phyloP scores from a whole-genome alignment of 176 grass and related monocot genomes.

The Cenchrus fungigraminus region DNA sequence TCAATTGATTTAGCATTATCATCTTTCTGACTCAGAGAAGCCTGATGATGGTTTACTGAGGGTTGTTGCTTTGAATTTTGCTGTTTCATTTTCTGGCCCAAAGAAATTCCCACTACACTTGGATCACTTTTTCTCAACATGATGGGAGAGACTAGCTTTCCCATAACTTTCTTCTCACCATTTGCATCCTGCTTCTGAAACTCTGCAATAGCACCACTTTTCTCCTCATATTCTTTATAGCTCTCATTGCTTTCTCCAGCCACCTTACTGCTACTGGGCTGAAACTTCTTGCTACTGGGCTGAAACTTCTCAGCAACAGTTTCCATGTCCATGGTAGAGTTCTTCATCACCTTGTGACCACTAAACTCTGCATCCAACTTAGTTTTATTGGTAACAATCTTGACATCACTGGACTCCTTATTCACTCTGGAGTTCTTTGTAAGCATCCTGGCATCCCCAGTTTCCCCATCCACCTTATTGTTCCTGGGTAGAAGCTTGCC shows the following conservation, averaged over 20 bases:
- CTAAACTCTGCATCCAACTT: slow-evolving; percentile 18
- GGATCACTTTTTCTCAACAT: slow-evolving; percentile 54
- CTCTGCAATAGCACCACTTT: slow-evolving; percentile 4
- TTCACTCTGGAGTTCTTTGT: slow-evolving; percentile 10
- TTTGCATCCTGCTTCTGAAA: slow-evolving; percentile 22
- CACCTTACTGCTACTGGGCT: slow-evolving; percentile 20
- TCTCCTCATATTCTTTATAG: slow-evolving; percentile 30
- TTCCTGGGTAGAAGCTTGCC: slow-evolving; percentile 32
- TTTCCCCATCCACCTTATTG: slow-evolving; percentile 28
- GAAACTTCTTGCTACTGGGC: slow-evolving; percentile 31
- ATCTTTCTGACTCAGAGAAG: slow-evolving; percentile 31
- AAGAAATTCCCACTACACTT: slow-evolving; percentile 57
- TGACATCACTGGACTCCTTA: slow-evolving; percentile 29
- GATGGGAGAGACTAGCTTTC: slow-evolving; percentile 51
- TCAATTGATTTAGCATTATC: slow-evolving; percentile 28
- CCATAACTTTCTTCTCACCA: slow-evolving; percentile 46
- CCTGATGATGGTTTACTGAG: slow-evolving; percentile 17
- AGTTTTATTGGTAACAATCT: slow-evolving; percentile 18
- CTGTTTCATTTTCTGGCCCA: slow-evolving; percentile 44
- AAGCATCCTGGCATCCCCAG: slow-evolving; percentile 29
- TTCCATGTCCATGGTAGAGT: background rate
- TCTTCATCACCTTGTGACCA: slow-evolving; percentile 4
- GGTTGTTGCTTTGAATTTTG: slow-evolving; percentile 43
- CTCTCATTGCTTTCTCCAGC: slow-evolving; percentile 29
- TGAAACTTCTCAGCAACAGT: slow-evolving; percentile 26